Evolutionary conservation across 1,284 basidiomycete genomes (phyloP), one percentile per base, ranked within the genome.

Genomic region (Rhizoctonia solani): DNA sequence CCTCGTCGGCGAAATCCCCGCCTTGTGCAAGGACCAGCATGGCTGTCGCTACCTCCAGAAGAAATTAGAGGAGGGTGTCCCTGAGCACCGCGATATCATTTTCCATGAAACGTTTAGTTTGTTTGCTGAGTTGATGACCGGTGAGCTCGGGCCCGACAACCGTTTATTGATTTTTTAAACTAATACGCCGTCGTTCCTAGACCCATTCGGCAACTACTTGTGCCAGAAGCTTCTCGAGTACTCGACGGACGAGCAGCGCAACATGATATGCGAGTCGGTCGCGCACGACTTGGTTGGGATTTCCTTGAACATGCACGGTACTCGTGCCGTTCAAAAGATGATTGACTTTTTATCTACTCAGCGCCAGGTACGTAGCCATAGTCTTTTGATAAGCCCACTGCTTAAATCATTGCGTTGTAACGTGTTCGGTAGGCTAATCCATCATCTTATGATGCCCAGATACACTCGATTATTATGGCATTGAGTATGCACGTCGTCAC

Each of bases 301-400:
- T 76, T 98, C 95, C 49, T 83, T 99, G 73, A 99, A 99, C 81
- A 99, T 99, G 97, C 97, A 99, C 79, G 97, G 97, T 44, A 99
- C 97, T 41, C 88, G 97, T 69, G 97, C 97, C 27, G 97, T 99
- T 63, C 97, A 99, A 81, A 99, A 99, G 83, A 99, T 98, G 95
- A 98, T 99, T 72, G 97, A 99, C 79, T 99, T 98, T 81, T 81
- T 99, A 74, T 95, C 94, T n/a, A 94, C 92, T 68, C 88, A 92
- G 73, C 84, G 95, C 75, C 93, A 95, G 88, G 90, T 81, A 80
- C 84, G 88, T 86, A 71, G 70, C 68, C 72, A 4, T 41, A 13
- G 19, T 65, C 52, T 77, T 16, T 53, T 44, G 29, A 23, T 67
- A 39, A 50, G 37, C 54, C 66, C 6, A 4, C 39, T n/a, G 49